Conservation (phyloP, 2,329 filamentous ascomycete species). For the Beauveria asiatica region DNA sequence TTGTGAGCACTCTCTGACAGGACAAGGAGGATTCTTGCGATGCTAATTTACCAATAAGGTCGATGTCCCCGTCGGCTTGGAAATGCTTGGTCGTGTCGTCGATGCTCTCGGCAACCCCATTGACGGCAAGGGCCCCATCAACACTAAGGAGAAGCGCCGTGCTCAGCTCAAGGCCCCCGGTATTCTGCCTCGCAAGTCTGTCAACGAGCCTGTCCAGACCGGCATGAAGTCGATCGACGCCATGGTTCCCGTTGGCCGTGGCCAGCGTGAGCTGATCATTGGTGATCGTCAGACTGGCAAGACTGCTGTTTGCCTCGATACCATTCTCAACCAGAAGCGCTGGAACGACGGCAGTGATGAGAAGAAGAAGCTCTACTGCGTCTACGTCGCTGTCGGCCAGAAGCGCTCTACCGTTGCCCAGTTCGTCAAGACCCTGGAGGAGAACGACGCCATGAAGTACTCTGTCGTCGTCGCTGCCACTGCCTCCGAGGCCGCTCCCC, state of each 20-base stretch:
- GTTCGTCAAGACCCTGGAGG: conserved; percentile 98
- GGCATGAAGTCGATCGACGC: conserved; percentile 98
- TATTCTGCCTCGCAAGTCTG: conserved; percentile 93
- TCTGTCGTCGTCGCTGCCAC: conserved; percentile 88
- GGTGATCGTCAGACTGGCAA: conserved; percentile 99
- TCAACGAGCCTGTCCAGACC: conserved; percentile 98
- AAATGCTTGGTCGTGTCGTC: conserved; percentile 94
- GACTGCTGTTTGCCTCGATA: conserved; percentile 95
- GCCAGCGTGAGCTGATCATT: conserved; percentile 99
- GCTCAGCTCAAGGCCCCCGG: conserved; percentile 98
- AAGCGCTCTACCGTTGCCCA: conserved; percentile 99
- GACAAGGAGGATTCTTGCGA: neutral
- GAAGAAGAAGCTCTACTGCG: conserved; percentile 97
- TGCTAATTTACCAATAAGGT: conserved; percentile 48
- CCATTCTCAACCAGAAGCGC: conserved; percentile 98
- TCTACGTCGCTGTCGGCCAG: conserved; percentile 98
- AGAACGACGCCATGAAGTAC: conserved; percentile 99
- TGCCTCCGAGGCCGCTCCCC: conserved; percentile 89
- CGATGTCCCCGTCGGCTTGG: conserved; percentile 87
- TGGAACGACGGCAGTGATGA: conserved; percentile 88
- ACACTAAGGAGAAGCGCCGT: conserved; percentile 85
- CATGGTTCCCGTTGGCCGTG: conserved; percentile 99
- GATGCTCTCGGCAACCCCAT: conserved; percentile 99
- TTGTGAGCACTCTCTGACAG: conserved; percentile 56
- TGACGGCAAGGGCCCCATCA: conserved; percentile 96